Conservation (phyloP, 352 stramenopile species). For the Phytophthora pisi region DNA sequence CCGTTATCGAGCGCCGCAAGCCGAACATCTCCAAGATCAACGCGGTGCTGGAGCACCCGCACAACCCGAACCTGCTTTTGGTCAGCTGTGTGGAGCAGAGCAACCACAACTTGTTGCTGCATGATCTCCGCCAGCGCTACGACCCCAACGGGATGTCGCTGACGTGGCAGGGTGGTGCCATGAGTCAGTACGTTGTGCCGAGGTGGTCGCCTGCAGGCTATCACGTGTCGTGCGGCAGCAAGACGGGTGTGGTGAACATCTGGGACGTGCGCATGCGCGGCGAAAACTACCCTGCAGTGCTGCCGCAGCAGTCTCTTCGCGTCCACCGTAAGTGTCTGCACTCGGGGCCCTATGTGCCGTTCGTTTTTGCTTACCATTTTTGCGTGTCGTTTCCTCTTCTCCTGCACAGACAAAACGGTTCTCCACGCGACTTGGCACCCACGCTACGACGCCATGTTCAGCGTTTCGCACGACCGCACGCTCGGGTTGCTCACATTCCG, state of each 20-base stretch:
- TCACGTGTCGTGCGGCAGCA: constrained; percentile 77
- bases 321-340: constrained; percentile 70
- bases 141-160: constrained; percentile 64
- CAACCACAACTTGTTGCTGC: constrained; percentile 73
- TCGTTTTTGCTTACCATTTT: constrained; percentile 14
- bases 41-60: constrained; percentile 76
- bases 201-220: constrained; percentile 76
- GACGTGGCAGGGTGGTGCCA: constrained; percentile 63
- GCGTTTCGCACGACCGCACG: constrained; percentile 80
- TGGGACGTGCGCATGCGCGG: constrained; percentile 81
- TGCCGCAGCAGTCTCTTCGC: constrained; percentile 75
- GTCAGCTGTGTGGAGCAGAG: constrained; percentile 72
- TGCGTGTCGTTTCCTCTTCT: constrained; percentile 21
- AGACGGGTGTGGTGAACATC: constrained; percentile 68
- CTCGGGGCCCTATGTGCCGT: constrained; percentile 2
- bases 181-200: constrained; percentile 88
- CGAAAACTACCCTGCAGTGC: constrained; percentile 53
- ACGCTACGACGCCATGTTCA: constrained; percentile 86
- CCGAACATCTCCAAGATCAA: constrained; percentile 88
- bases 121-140: constrained; percentile 73
- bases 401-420: constrained; percentile 76
- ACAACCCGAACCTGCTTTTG: constrained; percentile 83
- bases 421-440: constrained; percentile 88
- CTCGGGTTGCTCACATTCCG: constrained; percentile 81
- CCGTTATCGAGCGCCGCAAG: constrained; percentile 75